Conservation (phyloP, 2,329 filamentous ascomycete genomes). For the Penicillium sp. region DNA sequence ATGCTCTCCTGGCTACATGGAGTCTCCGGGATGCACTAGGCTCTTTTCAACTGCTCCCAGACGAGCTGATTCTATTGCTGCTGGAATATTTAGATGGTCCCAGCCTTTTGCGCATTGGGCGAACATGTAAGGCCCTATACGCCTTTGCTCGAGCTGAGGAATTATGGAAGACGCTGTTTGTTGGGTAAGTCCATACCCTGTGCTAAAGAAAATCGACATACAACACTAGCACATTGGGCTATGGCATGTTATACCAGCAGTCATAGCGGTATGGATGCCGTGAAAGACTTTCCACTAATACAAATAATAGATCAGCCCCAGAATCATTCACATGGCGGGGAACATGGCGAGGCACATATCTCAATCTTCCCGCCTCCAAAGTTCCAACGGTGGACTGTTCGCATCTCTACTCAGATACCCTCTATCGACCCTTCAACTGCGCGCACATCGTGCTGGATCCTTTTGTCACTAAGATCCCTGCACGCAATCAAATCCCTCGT, state of each 20-base stretch:
- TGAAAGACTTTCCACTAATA: conserved; percentile 18
- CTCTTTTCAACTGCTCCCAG: conserved; percentile 65
- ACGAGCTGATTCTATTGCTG: conserved; percentile 73
- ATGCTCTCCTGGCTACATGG: conserved; percentile 65
- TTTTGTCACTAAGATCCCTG: conserved; percentile 69
- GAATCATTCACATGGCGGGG: conserved; percentile 66
- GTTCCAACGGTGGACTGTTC: conserved; percentile 66
- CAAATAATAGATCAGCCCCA: conserved; percentile 27
- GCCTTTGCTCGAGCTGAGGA: conserved; percentile 82
- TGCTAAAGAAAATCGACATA: no score
- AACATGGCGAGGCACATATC: conserved; percentile 77
- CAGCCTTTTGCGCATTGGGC: conserved; percentile 64
- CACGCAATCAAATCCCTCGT: conserved; percentile 67
- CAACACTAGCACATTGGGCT: no score
- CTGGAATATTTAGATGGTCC: conserved; percentile 70
- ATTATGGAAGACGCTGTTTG: conserved; percentile 80
- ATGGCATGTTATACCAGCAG: no score
- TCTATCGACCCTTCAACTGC: conserved; percentile 89
- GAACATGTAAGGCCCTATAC: conserved; percentile 80
- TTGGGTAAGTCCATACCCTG: conserved; percentile 83
- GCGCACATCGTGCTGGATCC: conserved; percentile 67
- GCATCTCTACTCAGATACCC: conserved; percentile 81
- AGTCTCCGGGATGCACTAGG: conserved; percentile 69
- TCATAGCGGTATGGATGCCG: no score
- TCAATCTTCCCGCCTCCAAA: conserved; percentile 56